Evolutionary conservation across 2,329 filamentous ascomycete genomes (phyloP).

Genomic region (Coniochaeta pulveracea): DNA sequence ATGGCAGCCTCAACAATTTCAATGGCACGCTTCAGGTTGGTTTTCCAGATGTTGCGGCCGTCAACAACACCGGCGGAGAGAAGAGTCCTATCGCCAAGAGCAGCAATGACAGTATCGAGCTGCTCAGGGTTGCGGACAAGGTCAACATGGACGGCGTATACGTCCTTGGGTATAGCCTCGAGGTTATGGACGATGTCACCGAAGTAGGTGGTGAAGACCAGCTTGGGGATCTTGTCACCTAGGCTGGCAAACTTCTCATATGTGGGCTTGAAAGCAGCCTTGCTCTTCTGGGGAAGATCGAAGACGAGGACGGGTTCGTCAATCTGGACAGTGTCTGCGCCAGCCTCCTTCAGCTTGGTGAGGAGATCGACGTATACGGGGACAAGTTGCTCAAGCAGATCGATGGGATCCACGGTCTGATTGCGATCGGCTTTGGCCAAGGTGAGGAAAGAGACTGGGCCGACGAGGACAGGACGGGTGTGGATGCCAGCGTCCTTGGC

Average conservation of each 20-base stretch:
- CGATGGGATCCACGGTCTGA: conserved; percentile 86
- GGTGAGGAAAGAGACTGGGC: conserved; percentile 93
- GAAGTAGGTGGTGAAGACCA: conserved; percentile 95
- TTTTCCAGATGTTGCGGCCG: conserved; percentile 99
- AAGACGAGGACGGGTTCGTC: conserved; percentile 97
- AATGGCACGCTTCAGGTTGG: conserved; percentile 93
- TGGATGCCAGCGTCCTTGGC: conserved; percentile 91
- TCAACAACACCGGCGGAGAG: conserved; percentile 96
- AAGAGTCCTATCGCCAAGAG: conserved; percentile 78
- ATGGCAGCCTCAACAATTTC: conserved; percentile 81
- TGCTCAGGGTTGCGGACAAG: conserved; percentile 98
- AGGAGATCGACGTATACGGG: conserved; percentile 93
- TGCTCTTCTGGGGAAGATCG: conserved; percentile 79
- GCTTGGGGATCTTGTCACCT: conserved; percentile 71
- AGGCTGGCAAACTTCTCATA: conserved; percentile 80
- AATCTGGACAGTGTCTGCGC: conserved; percentile 94
- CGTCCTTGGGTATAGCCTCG: conserved; percentile 67
- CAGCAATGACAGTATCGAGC: conserved; percentile 71
- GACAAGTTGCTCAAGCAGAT: conserved; percentile 83
- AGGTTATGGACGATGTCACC: conserved; percentile 99
- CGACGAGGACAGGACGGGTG: conserved; percentile 90
- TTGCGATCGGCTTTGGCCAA: conserved; percentile 97
- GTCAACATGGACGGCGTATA: conserved; percentile 86
- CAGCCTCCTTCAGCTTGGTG: conserved; percentile 85
- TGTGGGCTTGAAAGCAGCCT: conserved; percentile 94